Conservation (phyloP, 1,284 basidiomycete species). For the Laetiporus sulphureus region DNA sequence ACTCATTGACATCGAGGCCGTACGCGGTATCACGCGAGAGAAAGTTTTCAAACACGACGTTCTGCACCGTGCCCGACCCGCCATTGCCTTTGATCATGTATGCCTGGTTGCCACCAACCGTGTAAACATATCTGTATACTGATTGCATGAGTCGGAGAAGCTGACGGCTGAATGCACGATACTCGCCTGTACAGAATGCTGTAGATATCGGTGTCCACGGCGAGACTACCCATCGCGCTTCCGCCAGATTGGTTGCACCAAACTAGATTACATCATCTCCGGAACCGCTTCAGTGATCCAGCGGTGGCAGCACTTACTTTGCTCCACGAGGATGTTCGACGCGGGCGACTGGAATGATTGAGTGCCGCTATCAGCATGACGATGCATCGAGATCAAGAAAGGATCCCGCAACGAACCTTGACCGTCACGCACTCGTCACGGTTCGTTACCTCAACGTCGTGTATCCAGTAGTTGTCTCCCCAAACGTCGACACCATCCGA, state of each 20-base stretch:
- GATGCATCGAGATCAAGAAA: too few relatives aligned
- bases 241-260: slow-evolving; percentile 34
- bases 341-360: slow-evolving; percentile 22
- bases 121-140: slow-evolving; percentile 22
- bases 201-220: slow-evolving; percentile 25
- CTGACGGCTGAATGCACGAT: too few relatives aligned
- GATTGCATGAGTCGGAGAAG: neutral
- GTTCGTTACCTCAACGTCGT: slow-evolving; percentile 32
- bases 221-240: slow-evolving; percentile 29
- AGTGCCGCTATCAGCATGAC: too few relatives aligned
- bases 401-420: slow-evolving; percentile 15
- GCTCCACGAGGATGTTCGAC: slow-evolving; percentile 28
- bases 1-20: slow-evolving; percentile 28
- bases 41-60: slow-evolving; percentile 30
- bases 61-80: slow-evolving; percentile 27
- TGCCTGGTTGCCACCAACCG: slow-evolving; percentile 30
- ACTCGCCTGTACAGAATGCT: slow-evolving; percentile 25
- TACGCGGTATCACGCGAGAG: slow-evolving; percentile 27
- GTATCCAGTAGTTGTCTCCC: slow-evolving; percentile 30
- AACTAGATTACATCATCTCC: too few relatives aligned
- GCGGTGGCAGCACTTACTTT: slow-evolving; percentile 16
- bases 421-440: slow-evolving; percentile 33
- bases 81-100: slow-evolving; percentile 33
- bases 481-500: slow-evolving; percentile 31
- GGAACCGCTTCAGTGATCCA: too few relatives aligned